Conservation (phyloP, 495 filamentous ascomycete genomes). For the Neurospora sp. region DNA sequence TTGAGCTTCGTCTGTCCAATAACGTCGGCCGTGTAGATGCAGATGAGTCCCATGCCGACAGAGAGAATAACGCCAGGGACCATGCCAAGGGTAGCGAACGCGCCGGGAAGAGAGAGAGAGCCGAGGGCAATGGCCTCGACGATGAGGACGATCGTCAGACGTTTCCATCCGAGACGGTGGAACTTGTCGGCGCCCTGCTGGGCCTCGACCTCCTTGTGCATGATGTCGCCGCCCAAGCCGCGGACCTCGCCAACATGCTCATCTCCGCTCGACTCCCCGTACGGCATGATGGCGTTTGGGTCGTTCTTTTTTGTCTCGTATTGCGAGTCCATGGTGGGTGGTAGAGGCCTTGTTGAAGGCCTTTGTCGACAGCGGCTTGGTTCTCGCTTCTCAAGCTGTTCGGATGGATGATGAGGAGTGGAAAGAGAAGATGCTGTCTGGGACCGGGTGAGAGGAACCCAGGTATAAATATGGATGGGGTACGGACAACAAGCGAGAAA, state of each 20-base stretch:
- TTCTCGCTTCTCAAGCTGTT: not conserved
- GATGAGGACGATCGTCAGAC: constrained; percentile 50
- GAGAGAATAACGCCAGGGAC: constrained; percentile 48
- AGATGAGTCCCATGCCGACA: constrained; percentile 50
- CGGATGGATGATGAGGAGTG: not conserved
- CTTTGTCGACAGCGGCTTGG: not conserved
- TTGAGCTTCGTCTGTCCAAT: constrained; percentile 67
- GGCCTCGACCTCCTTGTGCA: constrained; percentile 26
- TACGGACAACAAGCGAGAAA: not conserved
- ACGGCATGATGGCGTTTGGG: not conserved
- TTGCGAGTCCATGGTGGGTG: not conserved
- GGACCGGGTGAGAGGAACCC: not conserved
- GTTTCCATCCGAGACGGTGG: constrained; percentile 38
- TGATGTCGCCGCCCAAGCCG: not conserved
- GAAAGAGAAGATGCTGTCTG: not conserved
- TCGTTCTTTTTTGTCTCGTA: not conserved
- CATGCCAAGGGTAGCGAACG: constrained; percentile 56
- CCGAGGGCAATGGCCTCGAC: constrained; percentile 69
- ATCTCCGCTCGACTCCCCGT: not conserved
- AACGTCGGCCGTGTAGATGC: constrained; percentile 69
- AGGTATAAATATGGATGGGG: not conserved
- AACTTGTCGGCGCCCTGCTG: constrained; percentile 32
- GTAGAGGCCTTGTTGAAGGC: not conserved
- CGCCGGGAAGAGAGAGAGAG: constrained; percentile 52
- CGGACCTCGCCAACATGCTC: not conserved